Evolutionary conservation across 495 filamentous ascomycete genomes (phyloP).

Genomic region (Rostrohypoxylon terebratum): DNA sequence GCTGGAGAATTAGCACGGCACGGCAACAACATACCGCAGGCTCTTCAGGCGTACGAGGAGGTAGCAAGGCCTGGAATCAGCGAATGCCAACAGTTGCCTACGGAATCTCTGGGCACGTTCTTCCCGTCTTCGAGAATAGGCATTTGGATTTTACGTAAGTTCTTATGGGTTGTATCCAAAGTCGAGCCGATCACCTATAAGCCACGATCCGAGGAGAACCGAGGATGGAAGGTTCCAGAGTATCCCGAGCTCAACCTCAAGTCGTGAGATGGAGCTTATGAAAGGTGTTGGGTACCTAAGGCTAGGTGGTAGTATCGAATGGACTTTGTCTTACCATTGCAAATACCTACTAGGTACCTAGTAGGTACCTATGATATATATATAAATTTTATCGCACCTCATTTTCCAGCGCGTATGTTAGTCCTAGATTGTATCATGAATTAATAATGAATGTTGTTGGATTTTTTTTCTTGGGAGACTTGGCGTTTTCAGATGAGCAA

Average conservation of each 20-base stretch:
- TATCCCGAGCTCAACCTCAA: conserved; percentile 51
- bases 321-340: not conserved
- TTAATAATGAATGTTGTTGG: too few relatives aligned
- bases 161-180: conserved; percentile 50
- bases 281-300: too few relatives aligned
- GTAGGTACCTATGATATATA: too few relatives aligned
- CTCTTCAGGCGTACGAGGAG: conserved; percentile 55
- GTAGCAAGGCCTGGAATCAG: conserved; percentile 54
- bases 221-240: conserved; percentile 55
- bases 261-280: not conserved
- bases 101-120: conserved; percentile 27
- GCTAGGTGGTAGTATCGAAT: not conserved
- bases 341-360: too few relatives aligned
- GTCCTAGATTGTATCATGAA: too few relatives aligned
- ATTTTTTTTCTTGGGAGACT: too few relatives aligned
- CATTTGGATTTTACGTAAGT: conserved; percentile 46
- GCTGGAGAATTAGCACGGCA: conserved; percentile 63
- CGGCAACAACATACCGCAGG: conserved; percentile 33
- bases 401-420: too few relatives aligned
- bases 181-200: conserved; percentile 46
- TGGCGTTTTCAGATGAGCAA: too few relatives aligned
- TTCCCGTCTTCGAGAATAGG: conserved; percentile 47
- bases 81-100: conserved; percentile 49
- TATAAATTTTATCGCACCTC: too few relatives aligned
- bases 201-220: conserved; percentile 38